phyloP scores from a whole-genome alignment of 768 basidiomycete genomes.

The Tylopilus balloui region DNA sequence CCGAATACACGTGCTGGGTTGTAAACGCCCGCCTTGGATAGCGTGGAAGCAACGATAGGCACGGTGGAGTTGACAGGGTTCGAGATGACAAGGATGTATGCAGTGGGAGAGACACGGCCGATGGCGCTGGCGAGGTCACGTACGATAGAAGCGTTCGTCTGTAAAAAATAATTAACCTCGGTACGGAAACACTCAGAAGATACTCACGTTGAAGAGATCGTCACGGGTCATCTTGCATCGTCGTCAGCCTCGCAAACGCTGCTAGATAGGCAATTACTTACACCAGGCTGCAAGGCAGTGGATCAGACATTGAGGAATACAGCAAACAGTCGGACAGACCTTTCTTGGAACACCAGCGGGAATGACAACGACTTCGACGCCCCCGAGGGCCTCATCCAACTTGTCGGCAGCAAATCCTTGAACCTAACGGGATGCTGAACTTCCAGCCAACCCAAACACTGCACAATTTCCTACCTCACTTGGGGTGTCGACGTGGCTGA shows the following conservation, averaged over 20 bases:
- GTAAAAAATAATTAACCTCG: conserved; percentile 2
- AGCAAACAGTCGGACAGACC: conserved; percentile 41
- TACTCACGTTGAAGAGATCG: conserved; percentile 87
- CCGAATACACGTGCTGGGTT: conserved; percentile 89
- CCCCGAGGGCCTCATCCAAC: conserved; percentile 85
- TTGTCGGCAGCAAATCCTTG: conserved; percentile 79
- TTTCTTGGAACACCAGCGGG: conserved; percentile 99
- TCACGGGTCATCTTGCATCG: conserved; percentile 84
- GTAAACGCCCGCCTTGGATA: conserved; percentile 89
- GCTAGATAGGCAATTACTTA: conserved; percentile 41
- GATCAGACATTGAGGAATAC: conserved; percentile 20
- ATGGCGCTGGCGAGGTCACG: conserved; percentile 90
- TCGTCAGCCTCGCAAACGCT: conserved; percentile 24
- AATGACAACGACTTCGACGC: conserved; percentile 89
- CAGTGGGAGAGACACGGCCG: conserved; percentile 80
- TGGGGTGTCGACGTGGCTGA: conserved; percentile 89
- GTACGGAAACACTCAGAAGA: background rate
- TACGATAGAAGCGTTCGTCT: conserved; percentile 98
- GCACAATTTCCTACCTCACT: conserved; percentile 57
- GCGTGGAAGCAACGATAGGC: conserved; percentile 90
- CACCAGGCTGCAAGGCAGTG: conserved; percentile 60
- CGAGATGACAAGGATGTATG: conserved; percentile 95
- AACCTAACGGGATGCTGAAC: conserved; percentile 45
- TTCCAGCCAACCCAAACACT: background rate
- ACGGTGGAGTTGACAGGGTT: conserved; percentile 99